Evolutionary conservation across 148 eudicot genomes (phyloP), one percentile per base, ranked within the genome.

Genomic region (Cornus kousa): DNA sequence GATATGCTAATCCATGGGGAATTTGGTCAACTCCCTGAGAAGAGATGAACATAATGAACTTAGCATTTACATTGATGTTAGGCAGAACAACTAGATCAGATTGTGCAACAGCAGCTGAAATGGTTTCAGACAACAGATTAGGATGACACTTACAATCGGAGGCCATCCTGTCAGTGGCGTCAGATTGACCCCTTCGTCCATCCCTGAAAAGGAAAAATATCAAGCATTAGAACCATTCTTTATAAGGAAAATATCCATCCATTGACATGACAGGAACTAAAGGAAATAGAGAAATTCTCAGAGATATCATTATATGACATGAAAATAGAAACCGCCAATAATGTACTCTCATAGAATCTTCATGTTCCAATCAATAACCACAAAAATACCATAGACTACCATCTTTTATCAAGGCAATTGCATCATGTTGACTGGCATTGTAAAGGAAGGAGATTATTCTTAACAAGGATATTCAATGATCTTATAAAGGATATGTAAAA

Each of bases 1-100:
- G 85, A 80, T 76, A 73, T 48, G 67, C 72, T 59, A 69, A 14
- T 37, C 50, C 68, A 73, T 79, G 75, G 68, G 75, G 70, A 75
- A 69, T 46, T 40, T 76, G 80, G 78, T 57, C 78, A 70, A 77
- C 68, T 64, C 76, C 83, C 87, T 85, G 83, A 79, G 7, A 82
- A 67, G 33, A 74, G 80, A 33, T 9, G 7, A 64, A 75, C 70
- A 75, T 22, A 64, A 37, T 62, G 20, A 65, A 65, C 37, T 24
- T 31, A 9, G 31, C 22, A 13, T 62, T 74, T 22, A 20, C 9
- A 37, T 31, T 74, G 68, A 62, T 74, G 24, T 13, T 5, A 62
- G 24, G 23, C 23, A 62, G 68, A 62, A 64, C 31, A 59, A 74
- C 6, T 19, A 62, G 66, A 23, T 12, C n/a, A 19, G 9, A 55